These are phyloP conservation scores for Fusarium sp. DNA, from an alignment of 2,329 filamentous ascomycete species.

Conservation along the genomic window DNA sequence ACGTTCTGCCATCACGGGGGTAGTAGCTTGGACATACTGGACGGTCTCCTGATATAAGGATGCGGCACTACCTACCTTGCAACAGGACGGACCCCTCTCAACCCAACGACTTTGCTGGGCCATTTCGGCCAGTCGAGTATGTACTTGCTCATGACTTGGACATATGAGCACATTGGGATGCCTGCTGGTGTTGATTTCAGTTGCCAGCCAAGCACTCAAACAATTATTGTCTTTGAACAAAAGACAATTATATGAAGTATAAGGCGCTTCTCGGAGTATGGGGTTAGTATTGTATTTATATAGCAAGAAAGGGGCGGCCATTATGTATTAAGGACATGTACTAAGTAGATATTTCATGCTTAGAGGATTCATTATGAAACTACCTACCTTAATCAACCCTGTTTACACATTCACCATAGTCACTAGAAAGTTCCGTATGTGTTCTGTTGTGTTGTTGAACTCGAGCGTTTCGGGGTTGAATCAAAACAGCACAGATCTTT, in stretches of 20 bases:
- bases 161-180: neutral
- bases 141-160: neutral
- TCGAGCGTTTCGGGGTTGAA: neutral
- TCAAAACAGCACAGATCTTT: neutral
- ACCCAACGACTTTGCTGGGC: neutral
- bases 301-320: slow-evolving; percentile 9
- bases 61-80: neutral
- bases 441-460: neutral
- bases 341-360: slow-evolving; percentile 10
- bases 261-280: slow-evolving; percentile 31
- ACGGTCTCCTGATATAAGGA: neutral
- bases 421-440: neutral
- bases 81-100: too few species aligned
- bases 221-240: neutral
- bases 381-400: neutral
- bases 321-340: slow-evolving; percentile 10
- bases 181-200: neutral
- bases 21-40: neutral
- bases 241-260: neutral
- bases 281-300: slow-evolving; percentile 14
- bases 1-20: slow-evolving; percentile 69
- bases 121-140: neutral
- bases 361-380: slow-evolving; percentile 2
- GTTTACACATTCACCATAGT: neutral
- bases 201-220: neutral